These are phyloP conservation scores for Anisodus tanguticus DNA, from an alignment of 257 asterid genomes.

Conservation along the genomic window DNA sequence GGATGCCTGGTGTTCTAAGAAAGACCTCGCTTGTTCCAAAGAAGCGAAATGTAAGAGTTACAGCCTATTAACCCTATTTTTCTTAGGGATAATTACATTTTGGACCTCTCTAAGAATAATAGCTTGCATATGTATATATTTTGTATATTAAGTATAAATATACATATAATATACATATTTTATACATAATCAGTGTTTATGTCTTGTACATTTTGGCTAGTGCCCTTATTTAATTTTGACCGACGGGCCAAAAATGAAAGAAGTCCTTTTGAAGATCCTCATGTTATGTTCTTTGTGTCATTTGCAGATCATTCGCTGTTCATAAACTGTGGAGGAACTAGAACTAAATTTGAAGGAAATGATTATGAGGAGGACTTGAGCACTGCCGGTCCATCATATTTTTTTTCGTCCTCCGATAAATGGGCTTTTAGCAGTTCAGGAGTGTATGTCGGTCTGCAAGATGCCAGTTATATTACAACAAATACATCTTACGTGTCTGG, in stretches of 20 bases:
- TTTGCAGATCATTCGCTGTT: slow-evolving; percentile 63
- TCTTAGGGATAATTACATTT: neutral
- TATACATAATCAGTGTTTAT: too few relatives aligned
- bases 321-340: slow-evolving; percentile 86
- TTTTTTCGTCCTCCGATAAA: slow-evolving; percentile 41
- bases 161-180: too few relatives aligned
- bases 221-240: too few relatives aligned
- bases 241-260: too few relatives aligned
- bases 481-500: slow-evolving; percentile 37
- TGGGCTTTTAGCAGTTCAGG: slow-evolving; percentile 95
- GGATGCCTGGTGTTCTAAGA: slow-evolving; percentile 68
- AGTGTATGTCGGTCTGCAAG: slow-evolving; percentile 34
- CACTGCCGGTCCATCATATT: slow-evolving; percentile 60
- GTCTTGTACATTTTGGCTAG: too few relatives aligned
- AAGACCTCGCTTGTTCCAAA: slow-evolving; percentile 66
- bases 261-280: too few relatives aligned
- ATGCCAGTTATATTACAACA: slow-evolving; percentile 31
- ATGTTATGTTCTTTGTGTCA: slow-evolving; percentile 23
- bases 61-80: neutral
- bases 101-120: too few relatives aligned
- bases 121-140: too few relatives aligned
- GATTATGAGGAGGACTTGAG: slow-evolving; percentile 59
- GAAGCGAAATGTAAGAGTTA: slow-evolving; percentile 51
- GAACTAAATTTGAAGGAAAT: slow-evolving; percentile 49
- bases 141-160: too few relatives aligned